phyloP scores from a whole-genome alignment of 2,329 filamentous ascomycete genomes.

The Aspergillus sp. region DNA sequence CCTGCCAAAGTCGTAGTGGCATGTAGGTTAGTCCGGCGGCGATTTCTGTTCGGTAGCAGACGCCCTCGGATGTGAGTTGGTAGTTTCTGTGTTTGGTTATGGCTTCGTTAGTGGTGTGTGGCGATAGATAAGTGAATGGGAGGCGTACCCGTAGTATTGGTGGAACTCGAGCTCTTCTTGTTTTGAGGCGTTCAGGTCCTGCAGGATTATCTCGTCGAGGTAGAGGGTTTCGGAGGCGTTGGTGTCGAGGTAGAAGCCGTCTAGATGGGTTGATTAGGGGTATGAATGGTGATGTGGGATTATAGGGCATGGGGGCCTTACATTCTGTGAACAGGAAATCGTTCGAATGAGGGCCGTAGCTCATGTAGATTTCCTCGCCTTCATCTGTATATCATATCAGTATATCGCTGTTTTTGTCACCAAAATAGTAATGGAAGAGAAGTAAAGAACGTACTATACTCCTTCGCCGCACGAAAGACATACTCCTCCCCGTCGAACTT shows the following conservation, averaged over 20 bases:
- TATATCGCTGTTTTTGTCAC: neutral
- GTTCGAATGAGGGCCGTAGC: slow-evolving; percentile 47
- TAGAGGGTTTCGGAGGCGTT: slow-evolving; percentile 45
- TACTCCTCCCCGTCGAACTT: slow-evolving; percentile 39
- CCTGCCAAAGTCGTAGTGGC: slow-evolving; percentile 40
- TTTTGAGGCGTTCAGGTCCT: slow-evolving; percentile 30
- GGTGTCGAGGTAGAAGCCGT: slow-evolving; percentile 45
- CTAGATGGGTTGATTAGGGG: slow-evolving; percentile 22
- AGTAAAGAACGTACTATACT: slow-evolving; percentile 29
- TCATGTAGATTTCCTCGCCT: slow-evolving; percentile 48
- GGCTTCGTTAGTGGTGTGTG: no score
- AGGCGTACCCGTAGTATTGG: slow-evolving; percentile 42
- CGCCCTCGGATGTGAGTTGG: slow-evolving; percentile 38
- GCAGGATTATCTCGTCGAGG: slow-evolving; percentile 45
- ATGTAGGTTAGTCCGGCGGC: slow-evolving; percentile 45
- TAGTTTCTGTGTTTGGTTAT: slow-evolving; percentile 39
- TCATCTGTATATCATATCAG: slow-evolving; percentile 24
- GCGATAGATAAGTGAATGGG: no score
- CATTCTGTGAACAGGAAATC: slow-evolving; percentile 48
- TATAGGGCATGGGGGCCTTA: slow-evolving; percentile 25
- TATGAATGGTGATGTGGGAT: no score
- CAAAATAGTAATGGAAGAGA: no score
- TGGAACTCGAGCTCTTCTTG: slow-evolving; percentile 38
- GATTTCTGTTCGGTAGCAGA: slow-evolving; percentile 47
- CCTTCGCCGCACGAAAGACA: slow-evolving; percentile 36